Percentiles rank a stretch among this genome's conserved stretches.
Conservation (phyloP, 345 rosid species). For the Bruguiera gymnorhiza region DNA sequence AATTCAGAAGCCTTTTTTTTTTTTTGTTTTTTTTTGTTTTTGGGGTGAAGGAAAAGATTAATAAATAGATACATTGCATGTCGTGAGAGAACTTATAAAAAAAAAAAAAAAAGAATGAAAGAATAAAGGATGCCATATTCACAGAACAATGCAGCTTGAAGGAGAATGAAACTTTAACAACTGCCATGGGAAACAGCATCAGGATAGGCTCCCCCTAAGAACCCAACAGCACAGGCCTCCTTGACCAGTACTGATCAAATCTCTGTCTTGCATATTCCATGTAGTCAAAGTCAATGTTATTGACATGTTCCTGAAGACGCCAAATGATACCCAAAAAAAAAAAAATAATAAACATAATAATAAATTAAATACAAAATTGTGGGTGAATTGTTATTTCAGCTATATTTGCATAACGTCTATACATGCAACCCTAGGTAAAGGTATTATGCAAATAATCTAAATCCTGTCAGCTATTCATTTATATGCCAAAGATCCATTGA, state of each 20-base stretch:
- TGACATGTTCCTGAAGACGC: slow-evolving; percentile 22
- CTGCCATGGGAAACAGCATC: slow-evolving; percentile 13
- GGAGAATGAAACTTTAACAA: background rate
- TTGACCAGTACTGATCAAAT: slow-evolving; percentile 27
- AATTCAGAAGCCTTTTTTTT: too few relatives aligned
- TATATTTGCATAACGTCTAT: slow-evolving; percentile 19
- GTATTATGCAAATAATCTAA: too few relatives aligned
- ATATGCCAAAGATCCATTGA: too few relatives aligned
- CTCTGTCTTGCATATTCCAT: slow-evolving; percentile 32
- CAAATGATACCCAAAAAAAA: background rate
- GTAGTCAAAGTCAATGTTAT: slow-evolving; percentile 31
- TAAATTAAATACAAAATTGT: background rate
- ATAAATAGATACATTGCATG: too few relatives aligned
- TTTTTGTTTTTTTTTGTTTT: too few relatives aligned
- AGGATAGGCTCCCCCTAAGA: slow-evolving; percentile 16
- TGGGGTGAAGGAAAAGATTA: too few relatives aligned
- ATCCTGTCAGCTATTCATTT: too few relatives aligned
- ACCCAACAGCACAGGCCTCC: slow-evolving; percentile 20
- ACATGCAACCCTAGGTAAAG: background rate
- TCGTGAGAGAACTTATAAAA: too few relatives aligned
- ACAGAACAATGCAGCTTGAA: too few relatives aligned
- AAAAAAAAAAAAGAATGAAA: background rate
- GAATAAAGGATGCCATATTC: too few relatives aligned
- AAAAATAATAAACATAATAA: background rate
- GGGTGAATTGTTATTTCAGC: background rate